phyloP scores from a whole-genome alignment of 495 filamentous ascomycete genomes.

The Entonaema liquescens region DNA sequence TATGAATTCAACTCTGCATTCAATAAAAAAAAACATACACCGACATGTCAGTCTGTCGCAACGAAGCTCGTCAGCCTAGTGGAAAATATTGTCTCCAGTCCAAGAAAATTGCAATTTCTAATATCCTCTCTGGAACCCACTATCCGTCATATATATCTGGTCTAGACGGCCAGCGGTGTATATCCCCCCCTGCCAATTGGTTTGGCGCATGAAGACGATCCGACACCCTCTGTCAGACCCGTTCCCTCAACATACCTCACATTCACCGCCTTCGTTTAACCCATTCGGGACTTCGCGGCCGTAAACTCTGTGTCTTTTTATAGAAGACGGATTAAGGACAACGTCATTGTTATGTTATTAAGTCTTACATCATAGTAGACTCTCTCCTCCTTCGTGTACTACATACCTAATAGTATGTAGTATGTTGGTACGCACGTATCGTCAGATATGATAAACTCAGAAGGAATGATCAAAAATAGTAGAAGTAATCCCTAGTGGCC shows the following conservation, averaged over 20 bases:
- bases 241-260: background rate
- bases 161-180: slow-evolving; percentile 8
- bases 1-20: background rate
- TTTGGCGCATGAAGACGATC: slow-evolving; percentile 34
- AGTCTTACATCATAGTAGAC: background rate
- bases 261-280: slow-evolving; percentile 23
- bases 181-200: background rate
- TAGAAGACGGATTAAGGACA: background rate
- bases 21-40: background rate
- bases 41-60: slow-evolving; percentile 3
- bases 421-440: background rate
- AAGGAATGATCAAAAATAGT: background rate
- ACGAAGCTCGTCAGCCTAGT: background rate
- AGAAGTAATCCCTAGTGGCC: too few species aligned
- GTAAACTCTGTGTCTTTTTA: background rate
- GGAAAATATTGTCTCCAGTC: background rate
- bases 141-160: background rate
- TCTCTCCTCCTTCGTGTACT: background rate
- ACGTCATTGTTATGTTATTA: background rate
- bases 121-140: background rate
- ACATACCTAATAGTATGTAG: too few species aligned
- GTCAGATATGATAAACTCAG: background rate
- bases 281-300: slow-evolving; percentile 2
- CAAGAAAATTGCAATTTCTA: background rate
- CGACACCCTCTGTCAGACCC: slow-evolving; percentile 25